These are phyloP conservation scores for Blastobotrys terrestris DNA, from an alignment of 805 yeast genomes.

Conservation along the genomic window DNA sequence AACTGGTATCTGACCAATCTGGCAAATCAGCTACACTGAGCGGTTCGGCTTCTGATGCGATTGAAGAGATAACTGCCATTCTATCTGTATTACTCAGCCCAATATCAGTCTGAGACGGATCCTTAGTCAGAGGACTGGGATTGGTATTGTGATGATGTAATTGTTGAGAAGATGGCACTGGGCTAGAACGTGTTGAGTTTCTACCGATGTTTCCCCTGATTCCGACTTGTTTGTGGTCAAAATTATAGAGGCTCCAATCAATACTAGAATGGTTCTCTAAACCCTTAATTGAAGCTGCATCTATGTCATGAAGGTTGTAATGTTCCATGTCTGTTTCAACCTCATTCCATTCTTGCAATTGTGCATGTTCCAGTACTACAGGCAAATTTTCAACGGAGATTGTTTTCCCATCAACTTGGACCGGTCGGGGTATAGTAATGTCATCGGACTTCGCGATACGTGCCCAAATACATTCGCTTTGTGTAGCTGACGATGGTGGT, in stretches of 20 bases:
- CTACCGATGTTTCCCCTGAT: too few relatives aligned
- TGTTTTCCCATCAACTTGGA: not conserved
- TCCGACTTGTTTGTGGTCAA: too few relatives aligned
- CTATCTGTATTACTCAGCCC: not conserved
- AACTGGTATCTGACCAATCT: conserved; percentile 1
- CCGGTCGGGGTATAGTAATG: not conserved
- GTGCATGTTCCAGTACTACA: not conserved
- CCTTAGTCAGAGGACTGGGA: not conserved
- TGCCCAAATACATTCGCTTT: conserved; percentile 2
- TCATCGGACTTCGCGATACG: conserved; percentile 1
- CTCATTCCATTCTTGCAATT: not conserved
- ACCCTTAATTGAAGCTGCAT: not conserved
- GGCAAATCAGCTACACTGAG: not conserved
- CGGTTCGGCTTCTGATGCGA: conserved; percentile 7
- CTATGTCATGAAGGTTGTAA: conserved; percentile 1
- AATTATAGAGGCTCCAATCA: not conserved
- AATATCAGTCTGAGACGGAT: not conserved
- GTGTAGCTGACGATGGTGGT: not conserved
- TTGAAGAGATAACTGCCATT: not conserved
- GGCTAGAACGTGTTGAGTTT: not conserved
- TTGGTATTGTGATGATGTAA: not conserved
- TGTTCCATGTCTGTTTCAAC: not conserved
- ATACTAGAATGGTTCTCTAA: not conserved
- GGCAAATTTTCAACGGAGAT: not conserved
- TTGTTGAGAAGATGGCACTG: not conserved